Evolutionary conservation across 2,329 filamentous ascomycete genomes (phyloP), one percentile per base, ranked within the genome.

Genomic region (Aspergillus melleus): DNA sequence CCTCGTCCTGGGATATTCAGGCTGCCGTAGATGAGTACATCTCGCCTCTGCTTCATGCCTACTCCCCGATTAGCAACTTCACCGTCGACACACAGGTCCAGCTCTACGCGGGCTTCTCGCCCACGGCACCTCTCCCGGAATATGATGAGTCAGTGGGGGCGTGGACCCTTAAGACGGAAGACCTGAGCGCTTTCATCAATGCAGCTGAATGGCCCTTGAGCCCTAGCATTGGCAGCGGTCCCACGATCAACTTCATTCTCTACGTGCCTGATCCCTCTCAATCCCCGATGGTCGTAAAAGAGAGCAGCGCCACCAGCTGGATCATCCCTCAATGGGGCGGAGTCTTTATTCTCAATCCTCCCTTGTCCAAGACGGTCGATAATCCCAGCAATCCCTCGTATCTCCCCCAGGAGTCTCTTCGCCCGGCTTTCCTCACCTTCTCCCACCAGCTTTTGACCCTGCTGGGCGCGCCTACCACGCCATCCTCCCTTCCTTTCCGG

Each of bases 201-300:
- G 93, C 94, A 2, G 95, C 95, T 2, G 95, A 99, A 78, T 99
- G 95, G 95, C 95, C 95, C 0, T 79, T 99, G 2, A 96, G 90
- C 63, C 94, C 94, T 0, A 96, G 92, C 58, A 98, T 99, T 66
- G 95, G 93, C 47, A 88, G 87, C 19, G 94, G 94, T 0, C 95
- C 95, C 1, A 99, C 95, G 0, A 88, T 99, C 71, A 98, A 99
- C 77, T 98, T 99, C 73, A 88, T 98, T 58, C 83, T 98, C 29
- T 99, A 95, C 70, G 87, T 96, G 8, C 92, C 93, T 6, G 87
- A 91, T 59, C 86, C 90, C 60, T 77, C 77, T 6, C 83, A 87
- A 61, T 83, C 83, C 3, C 88, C 87, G 12, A 77, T 90, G 36
- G 66, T 85, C 8, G 81, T 90, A 50, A 83, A 84, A 58, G 85